Percentiles rank a stretch among this genome's conserved stretches.
phyloP scores from a whole-genome alignment of 2,329 filamentous ascomycete genomes.

The Scolecobasidium constrictum region DNA sequence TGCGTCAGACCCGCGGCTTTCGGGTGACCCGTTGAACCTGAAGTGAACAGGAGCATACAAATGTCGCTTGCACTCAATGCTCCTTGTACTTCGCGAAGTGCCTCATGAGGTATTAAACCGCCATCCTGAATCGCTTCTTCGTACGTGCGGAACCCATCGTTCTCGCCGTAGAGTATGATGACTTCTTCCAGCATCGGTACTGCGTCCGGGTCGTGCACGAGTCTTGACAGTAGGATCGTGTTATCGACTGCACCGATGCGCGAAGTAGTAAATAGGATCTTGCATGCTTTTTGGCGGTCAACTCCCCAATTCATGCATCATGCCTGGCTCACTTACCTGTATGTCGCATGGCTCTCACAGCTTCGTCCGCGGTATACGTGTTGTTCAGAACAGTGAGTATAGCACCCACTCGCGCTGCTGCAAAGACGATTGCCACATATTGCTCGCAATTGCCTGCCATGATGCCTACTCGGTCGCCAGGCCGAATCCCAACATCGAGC shows the following conservation, averaged over 20 bases:
- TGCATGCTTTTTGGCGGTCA: constrained; percentile 57
- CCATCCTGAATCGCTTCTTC: constrained; percentile 30
- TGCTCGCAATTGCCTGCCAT: constrained; percentile 56
- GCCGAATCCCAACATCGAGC: constrained; percentile 53
- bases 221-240: constrained; percentile 39
- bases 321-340: constrained; percentile 40
- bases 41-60: constrained; percentile 65
- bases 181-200: constrained; percentile 16
- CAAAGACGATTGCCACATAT: constrained; percentile 59
- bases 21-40: constrained; percentile 62
- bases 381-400: constrained; percentile 68
- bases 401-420: constrained; percentile 42
- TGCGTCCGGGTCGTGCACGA: constrained; percentile 11
- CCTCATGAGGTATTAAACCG: constrained; percentile 35
- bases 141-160: constrained; percentile 16
- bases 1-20: constrained; percentile 64
- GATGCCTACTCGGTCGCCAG: constrained; percentile 61
- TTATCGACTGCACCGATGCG: constrained; percentile 58
- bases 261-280: constrained; percentile 61
- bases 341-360: constrained; percentile 59
- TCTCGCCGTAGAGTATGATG: constrained; percentile 16
- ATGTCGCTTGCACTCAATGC: constrained; percentile 54
- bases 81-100: constrained; percentile 42
- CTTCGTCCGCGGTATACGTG: constrained; percentile 66
- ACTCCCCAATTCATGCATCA: too few species aligned